Conservation (phyloP, 2,329 filamentous ascomycete genomes). For the Fusarium brachygibbosum region DNA sequence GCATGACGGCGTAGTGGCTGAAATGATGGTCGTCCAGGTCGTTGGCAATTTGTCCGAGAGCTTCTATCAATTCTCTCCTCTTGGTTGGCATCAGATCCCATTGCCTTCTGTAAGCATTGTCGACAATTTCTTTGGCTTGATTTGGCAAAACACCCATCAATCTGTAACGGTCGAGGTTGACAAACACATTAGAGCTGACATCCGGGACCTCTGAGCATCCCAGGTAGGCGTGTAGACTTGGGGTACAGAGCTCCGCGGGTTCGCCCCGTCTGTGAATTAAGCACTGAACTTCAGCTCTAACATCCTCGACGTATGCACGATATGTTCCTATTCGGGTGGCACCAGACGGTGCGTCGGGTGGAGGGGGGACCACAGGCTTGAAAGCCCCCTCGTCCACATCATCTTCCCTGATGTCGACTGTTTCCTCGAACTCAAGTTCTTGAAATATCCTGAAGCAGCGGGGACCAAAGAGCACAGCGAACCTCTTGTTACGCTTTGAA, state of each 20-base stretch:
- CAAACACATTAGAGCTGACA: constrained; percentile 47
- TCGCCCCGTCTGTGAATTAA: constrained; percentile 56
- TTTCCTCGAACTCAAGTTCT: constrained; percentile 64
- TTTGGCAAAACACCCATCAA: constrained; percentile 56
- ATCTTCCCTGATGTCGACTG: constrained; percentile 52
- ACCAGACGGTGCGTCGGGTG: constrained; percentile 51
- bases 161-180: constrained; percentile 54
- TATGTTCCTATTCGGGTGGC: constrained; percentile 57
- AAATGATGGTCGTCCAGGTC: constrained; percentile 54
- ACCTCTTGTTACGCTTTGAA: constrained; percentile 69
- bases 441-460: constrained; percentile 64
- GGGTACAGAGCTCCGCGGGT: constrained; percentile 52
- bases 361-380: constrained; percentile 54
- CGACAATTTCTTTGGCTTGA: constrained; percentile 53
- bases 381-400: constrained; percentile 58
- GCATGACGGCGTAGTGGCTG: constrained; percentile 55
- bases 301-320: constrained; percentile 64
- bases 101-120: constrained; percentile 58
- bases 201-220: constrained; percentile 51
- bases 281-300: constrained; percentile 63
- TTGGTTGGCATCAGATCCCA: constrained; percentile 55
- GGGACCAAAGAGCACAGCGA: constrained; percentile 66
- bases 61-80: constrained; percentile 52
- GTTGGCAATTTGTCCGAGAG: constrained; percentile 53
- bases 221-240: constrained; percentile 52